A percentile compares a stretch with the other conserved stretches of the same genome.
These are phyloP conservation scores for Jatropha multifida DNA, from an alignment of 441 rosid genomes.

Conservation along the genomic window DNA sequence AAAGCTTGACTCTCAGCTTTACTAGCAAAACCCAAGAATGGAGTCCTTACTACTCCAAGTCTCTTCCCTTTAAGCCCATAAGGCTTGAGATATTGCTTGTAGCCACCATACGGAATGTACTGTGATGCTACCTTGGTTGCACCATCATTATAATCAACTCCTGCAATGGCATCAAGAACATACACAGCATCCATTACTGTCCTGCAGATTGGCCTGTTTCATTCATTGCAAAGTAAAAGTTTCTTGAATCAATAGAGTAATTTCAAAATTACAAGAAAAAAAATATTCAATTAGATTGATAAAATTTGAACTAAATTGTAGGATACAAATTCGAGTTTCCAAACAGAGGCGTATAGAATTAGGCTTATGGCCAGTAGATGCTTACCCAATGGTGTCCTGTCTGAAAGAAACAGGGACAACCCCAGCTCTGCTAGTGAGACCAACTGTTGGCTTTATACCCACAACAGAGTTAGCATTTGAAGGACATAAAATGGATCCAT, in stretches of 20 bases:
- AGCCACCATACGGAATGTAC: conserved; percentile 65
- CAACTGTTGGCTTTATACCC: conserved; percentile 74
- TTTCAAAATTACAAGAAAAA: not conserved
- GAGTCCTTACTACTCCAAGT: conserved; percentile 44
- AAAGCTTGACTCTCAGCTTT: conserved; percentile 26
- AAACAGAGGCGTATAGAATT: too few relatives aligned
- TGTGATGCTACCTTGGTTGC: conserved; percentile 46
- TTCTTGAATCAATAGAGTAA: not conserved
- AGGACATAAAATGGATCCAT: conserved; percentile 70
- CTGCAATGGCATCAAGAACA: conserved; percentile 65
- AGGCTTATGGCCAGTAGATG: not conserved
- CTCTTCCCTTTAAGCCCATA: conserved; percentile 53
- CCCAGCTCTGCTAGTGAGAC: conserved; percentile 77
- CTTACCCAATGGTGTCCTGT: conserved; percentile 73
- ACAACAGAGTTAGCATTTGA: conserved; percentile 54
- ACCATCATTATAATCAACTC: conserved; percentile 48
- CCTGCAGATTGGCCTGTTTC: conserved; percentile 57
- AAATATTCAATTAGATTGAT: too few relatives aligned
- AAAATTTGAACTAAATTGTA: too few relatives aligned
- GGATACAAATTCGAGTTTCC: too few relatives aligned
- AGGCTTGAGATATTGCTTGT: conserved; percentile 47
- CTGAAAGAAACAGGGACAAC: conserved; percentile 61
- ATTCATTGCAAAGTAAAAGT: not conserved
- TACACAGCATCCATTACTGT: conserved; percentile 67
- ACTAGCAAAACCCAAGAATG: conserved; percentile 23